Base-by-base conservation (phyloP, 495 filamentous ascomycete genomes). In the Patellaria atrata region DNA sequence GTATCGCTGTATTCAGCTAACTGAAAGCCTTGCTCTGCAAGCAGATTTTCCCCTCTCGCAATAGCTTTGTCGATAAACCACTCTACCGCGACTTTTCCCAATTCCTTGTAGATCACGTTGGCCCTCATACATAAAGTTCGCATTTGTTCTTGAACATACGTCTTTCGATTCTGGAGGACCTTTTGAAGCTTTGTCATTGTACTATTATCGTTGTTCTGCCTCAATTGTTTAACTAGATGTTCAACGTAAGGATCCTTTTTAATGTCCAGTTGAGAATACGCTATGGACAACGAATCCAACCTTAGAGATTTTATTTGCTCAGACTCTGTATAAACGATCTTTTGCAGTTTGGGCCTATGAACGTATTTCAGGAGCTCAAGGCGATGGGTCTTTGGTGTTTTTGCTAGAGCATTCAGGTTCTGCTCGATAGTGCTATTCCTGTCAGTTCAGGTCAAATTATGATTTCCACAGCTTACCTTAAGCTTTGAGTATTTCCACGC, bases 41-140 rank as follows among this genome's bases (percentile, higher is more conserved):
- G 22, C 1, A 53, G 51, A 10, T 46, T 47, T 12, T 55, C 51
- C 3, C 74, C 64, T 26, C 62, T 62, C 4, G 55, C 46, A 14
- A 79, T 60, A 22, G 70, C 75, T 30, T 59, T 49, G 13, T 55
- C 52, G 31, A 91, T 71, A 44, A 75, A 94, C 44, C 71, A 78
- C 18, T 86, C 75, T 0, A 71, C 65, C 3, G 78, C 78, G 70
- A 76, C 84, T 4, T 60, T 38, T 0, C 87, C 87, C n/a, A 92
- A 63, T 37, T 82, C 73, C 12, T 55, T 45, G n/a, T 56, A 58
- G 2, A 92, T 63, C 16, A 61, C 60, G 1, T 33, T 12, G 15
- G 67, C 59, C 26, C 63, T 70, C 8, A 46, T 54, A 27, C 60
- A 55, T 7, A 93, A 61, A 0, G 49, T 57, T 40, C 62, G 68